A percentile compares a stretch with the other conserved stretches of the same genome.
phyloP scores from a whole-genome alignment of 257 asterid genomes.

The Lithospermum erythrorhizon region DNA sequence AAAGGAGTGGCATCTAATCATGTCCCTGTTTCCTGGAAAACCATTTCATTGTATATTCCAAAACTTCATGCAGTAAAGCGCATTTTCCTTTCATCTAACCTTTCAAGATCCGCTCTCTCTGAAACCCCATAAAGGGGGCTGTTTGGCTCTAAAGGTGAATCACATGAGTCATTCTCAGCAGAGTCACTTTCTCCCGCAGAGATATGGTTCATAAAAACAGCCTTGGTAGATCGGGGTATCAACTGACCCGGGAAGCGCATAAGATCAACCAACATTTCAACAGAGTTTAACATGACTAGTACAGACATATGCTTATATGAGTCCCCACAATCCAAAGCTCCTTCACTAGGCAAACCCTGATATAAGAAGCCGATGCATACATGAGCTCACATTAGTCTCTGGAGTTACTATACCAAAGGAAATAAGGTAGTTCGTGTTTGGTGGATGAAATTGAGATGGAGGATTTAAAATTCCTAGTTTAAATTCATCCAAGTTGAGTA shows the following conservation, averaged over 20 bases:
- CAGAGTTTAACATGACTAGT: slow-evolving; percentile 63
- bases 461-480: too few species aligned
- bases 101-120: slow-evolving; percentile 67
- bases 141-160: slow-evolving; percentile 97
- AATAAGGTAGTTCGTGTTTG: too few species aligned
- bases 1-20: too few species aligned
- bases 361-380: slow-evolving; percentile 10
- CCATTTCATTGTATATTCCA: not conserved
- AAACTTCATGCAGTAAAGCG: slow-evolving; percentile 2
- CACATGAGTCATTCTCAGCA: slow-evolving; percentile 99
- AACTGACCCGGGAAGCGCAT: slow-evolving; percentile 93
- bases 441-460: too few species aligned
- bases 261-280: slow-evolving; percentile 69
- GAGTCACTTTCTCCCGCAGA: slow-evolving; percentile 98
- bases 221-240: slow-evolving; percentile 70
- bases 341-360: slow-evolving; percentile 94
- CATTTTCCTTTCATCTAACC: slow-evolving; percentile 28
- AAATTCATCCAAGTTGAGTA: too few species aligned
- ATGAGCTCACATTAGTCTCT: not conserved
- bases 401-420: too few species aligned
- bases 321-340: slow-evolving; percentile 71
- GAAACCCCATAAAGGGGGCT: slow-evolving; percentile 89
- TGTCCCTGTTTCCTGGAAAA: too few species aligned
- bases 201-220: slow-evolving; percentile 75
- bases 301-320: slow-evolving; percentile 92